phyloP scores from a whole-genome alignment of 164 flowering plant species.

The Berberis vulgaris region DNA sequence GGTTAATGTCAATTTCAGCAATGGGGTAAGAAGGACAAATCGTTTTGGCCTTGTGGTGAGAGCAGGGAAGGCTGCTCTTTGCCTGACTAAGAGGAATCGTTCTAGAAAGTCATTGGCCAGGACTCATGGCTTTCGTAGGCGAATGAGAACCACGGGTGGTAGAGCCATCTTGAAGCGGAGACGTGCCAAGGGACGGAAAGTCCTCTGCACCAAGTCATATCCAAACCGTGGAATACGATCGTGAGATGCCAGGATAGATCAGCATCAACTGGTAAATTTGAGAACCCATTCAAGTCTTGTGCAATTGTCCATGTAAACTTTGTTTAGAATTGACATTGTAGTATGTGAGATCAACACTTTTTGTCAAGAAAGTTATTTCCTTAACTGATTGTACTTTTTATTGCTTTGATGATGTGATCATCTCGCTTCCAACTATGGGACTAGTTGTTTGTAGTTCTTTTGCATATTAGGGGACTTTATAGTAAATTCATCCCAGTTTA shows the following conservation, averaged over 20 bases:
- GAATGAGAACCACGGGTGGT: constrained; percentile 88
- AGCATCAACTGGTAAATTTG: neutral
- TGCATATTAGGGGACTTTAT: too few relatives aligned
- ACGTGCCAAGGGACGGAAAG: constrained; percentile 81
- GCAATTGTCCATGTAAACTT: neutral
- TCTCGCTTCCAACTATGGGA: too few relatives aligned
- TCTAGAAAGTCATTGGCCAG: constrained; percentile 87
- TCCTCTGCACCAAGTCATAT: constrained; percentile 71
- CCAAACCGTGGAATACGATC: constrained; percentile 55
- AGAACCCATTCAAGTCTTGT: neutral
- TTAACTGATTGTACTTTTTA: neutral
- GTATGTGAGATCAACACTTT: neutral
- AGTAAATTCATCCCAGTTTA: too few relatives aligned
- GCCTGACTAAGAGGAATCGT: constrained; percentile 77
- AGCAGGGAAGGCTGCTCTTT: constrained; percentile 61
- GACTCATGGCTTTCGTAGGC: constrained; percentile 76
- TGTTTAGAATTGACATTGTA: neutral
- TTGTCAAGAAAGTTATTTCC: neutral
- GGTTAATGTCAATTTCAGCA: constrained; percentile 29
- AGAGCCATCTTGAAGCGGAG: constrained; percentile 72
- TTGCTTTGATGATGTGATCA: neutral
- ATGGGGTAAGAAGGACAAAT: constrained; percentile 20
- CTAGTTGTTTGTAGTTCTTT: too few relatives aligned
- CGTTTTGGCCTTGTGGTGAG: constrained; percentile 52
- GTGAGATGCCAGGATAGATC: neutral